Base-by-base conservation (phyloP, 192 early-diverging fungal genomes). In the Phlyctochytrium bullatum region DNA sequence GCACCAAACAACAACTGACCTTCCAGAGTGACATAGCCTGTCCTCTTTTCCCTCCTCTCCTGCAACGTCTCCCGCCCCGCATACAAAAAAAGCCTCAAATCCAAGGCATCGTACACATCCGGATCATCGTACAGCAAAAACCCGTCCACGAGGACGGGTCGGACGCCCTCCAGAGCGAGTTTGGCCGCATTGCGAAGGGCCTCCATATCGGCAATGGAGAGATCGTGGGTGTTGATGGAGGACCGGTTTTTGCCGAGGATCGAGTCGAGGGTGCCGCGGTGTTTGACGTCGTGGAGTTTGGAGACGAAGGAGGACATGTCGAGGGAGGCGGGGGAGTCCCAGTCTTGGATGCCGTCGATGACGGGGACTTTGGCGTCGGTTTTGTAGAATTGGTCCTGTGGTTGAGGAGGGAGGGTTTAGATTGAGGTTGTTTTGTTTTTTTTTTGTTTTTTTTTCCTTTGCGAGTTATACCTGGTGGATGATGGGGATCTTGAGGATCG, bases 11-110 rank as follows among this genome's bases (percentile, higher is more conserved):
- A 34, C 31, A 14, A 17, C 30, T 77, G 72, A 64, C 93, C 93
- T 74, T 93, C 88, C 6, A 86, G 62, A n/a, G 92, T 94, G 17
- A 79, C 71, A 71, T 94, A 96, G 29, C 78, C 86, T 17, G 74
- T 40, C n/a, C 93, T 76, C 1, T 72, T 72, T 33, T 86, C 83
- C 27, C 93, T 71, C 20, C 93, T 75, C 14, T 73, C 36, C 60
- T 89, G 88, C 35, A 94, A 69, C 2, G 81, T 85, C 16, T 77
- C 73, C 62, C 84, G 87, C 0, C 78, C 72, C 0, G 89, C 86
- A 34, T 78, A 77, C 16, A 92, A 61, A 64, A 84, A 88, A 17
- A 89, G 70, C 40, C 83, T 77, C 16, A 70, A 64, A 36, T 88
- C 85, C 3, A 85, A 68, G 4, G 71, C 62, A 2, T 77, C 66